Percentiles rank a stretch among this genome's conserved stretches.
Conservation (phyloP, 495 filamentous ascomycete genomes). For the Cudoniella acicularis region DNA sequence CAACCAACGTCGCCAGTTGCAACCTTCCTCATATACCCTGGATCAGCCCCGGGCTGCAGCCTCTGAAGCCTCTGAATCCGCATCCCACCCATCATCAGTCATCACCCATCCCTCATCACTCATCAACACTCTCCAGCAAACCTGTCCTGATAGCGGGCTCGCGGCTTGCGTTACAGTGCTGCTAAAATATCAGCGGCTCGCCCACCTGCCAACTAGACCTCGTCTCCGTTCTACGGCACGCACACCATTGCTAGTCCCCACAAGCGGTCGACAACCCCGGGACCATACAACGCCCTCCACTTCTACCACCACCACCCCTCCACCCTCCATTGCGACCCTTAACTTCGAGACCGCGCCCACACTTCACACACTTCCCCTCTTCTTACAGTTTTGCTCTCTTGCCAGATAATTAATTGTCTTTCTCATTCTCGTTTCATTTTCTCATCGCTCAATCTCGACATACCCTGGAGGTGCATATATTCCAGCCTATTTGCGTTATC, state of each 20-base stretch:
- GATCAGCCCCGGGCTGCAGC: neutral
- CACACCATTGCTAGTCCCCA: slow-evolving; percentile 20
- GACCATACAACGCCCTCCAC: neutral
- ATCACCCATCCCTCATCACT: neutral
- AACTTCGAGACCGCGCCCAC: slow-evolving; percentile 3
- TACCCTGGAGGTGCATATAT: slow-evolving; percentile 24
- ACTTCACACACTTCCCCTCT: slow-evolving; percentile 1
- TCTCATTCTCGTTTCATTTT: slow-evolving; percentile 13
- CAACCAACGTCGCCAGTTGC: neutral
- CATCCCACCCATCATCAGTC: neutral
- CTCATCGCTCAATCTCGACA: slow-evolving; percentile 12
- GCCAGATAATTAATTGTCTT: slow-evolving; percentile 1
- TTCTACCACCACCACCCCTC: neutral
- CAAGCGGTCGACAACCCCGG: slow-evolving; percentile 1
- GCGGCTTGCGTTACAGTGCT: slow-evolving; percentile 14
- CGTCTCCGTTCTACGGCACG: slow-evolving; percentile 20
- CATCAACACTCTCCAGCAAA: slow-evolving; percentile 12
- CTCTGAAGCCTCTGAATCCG: neutral
- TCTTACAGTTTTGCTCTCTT: slow-evolving; percentile 2
- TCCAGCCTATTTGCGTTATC: slow-evolving; percentile 6
- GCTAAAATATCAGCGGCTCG: slow-evolving; percentile 14
- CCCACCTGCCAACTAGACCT: slow-evolving; percentile 9
- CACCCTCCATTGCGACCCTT: slow-evolving; percentile 6
- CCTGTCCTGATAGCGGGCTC: neutral
- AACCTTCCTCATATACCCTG: slow-evolving; percentile 11